Evolutionary conservation across 495 filamentous ascomycete genomes (phyloP), one percentile per base, ranked within the genome.

Genomic region (Elasticomyces elasticus): DNA sequence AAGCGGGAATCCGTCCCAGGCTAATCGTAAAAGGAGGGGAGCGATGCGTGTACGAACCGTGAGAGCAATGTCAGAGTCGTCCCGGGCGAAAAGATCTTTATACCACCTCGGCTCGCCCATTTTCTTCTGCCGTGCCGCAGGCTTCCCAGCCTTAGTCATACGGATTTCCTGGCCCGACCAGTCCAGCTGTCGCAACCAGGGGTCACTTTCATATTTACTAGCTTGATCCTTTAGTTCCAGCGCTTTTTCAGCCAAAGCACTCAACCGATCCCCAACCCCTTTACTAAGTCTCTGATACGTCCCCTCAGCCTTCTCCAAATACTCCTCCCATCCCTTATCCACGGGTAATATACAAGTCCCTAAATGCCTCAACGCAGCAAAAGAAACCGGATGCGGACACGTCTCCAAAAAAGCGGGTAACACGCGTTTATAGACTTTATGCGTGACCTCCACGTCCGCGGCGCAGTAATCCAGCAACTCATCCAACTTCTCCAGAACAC

Each of bases 41-140:
- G 91, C 85, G 67, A 95, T 83, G 33, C 92, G 80, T 31, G 89
- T 87, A 27, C 94, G 80, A 6, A 96, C 89, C 0, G 86, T 85
- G n/a, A 99, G 64, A 49, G 76, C 82, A 38, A 95, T 90, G 6
- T 71, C 66, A 0, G 76, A 67, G 24, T 76, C 74, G 28, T 64
- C 81, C 35, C 80, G 87, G 1, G 74, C 51, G 57, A 94, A 94
- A 19, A 97, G 71, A 64, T 87, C 88, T 66, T 90, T 95, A 68
- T 95, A 99, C 92, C 92, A 99, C 56, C 85, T 76, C 0, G 92
- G 92, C 86, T 87, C 89, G 27, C 92, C 92, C 3, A 89, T 89
- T 68, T 83, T 87, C 73, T 96, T 97, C 70, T 96, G 91, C 24
- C 85, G 74, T 2, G 83, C 82, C 15, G 82, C 85, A 23, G 85